Evolutionary conservation across 331 rosid species (phyloP), one percentile per base, ranked within the genome.

Genomic region (Malus hybrid): DNA sequence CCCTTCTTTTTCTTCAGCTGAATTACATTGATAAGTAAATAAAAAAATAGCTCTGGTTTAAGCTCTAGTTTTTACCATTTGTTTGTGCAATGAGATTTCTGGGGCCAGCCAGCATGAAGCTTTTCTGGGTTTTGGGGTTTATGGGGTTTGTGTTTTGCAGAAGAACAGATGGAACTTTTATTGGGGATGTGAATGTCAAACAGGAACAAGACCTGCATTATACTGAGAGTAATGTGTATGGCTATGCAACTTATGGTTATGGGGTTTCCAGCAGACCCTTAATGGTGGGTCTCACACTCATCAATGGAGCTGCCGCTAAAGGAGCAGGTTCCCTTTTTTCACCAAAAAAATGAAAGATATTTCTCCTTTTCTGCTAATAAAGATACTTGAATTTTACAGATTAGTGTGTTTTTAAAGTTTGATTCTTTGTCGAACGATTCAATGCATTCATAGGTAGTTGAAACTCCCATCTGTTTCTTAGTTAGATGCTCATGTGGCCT

Each of bases 271-370:
- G 68, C 61, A 13, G 46, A 50, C 3, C 68, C 68, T 83, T 90
- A 26, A 77, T 91, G 55, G 97, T 91, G 29, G 90, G 91, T 22
- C 95, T 93, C 74, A 93, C 97, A 77, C 97, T 93, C 78, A 80
- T 93, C 80, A 85, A 79, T 2, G 84, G 82, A 70, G 98, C 97
- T 44, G 84, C 63, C 63, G 84, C 91, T 32, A 89, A 82, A 86
- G 90, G 90, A 88, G 98, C 97, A 75, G 98, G 98, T 93, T 66
- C 60, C 63, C 7, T 66, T 34, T n/a, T 2, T 12, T 32, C 53
- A 18, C 20, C 34, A 57, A 57, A 9, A 10, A 9, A 57, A 33
- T 9, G 12, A 20, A 19, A 9, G 11, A 39, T 1, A 39, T 39
- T 39, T 39, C 46, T 39, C 46, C 46, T 39, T 39, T 39, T 39